phyloP scores from a whole-genome alignment of 345 rosid genomes.

The Clarkia xantiana region DNA sequence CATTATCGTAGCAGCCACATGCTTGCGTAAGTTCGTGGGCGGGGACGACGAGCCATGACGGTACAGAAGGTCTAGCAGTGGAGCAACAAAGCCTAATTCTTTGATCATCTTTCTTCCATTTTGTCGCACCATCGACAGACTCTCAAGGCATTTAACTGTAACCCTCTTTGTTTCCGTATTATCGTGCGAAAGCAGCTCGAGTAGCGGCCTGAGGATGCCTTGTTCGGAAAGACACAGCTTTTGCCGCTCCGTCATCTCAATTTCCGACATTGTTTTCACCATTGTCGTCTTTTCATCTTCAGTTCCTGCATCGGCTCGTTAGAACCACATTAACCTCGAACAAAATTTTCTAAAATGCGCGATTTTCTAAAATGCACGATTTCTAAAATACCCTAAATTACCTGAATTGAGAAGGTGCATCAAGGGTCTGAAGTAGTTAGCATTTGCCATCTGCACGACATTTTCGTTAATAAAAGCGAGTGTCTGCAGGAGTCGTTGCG shows the following conservation, averaged over 20 bases:
- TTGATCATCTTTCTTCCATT: constrained; percentile 48
- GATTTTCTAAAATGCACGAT: no score
- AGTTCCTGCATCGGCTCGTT: constrained; percentile 25
- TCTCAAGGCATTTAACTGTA: constrained; percentile 36
- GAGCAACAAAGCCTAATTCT: constrained; percentile 41
- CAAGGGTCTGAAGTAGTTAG: constrained; percentile 50
- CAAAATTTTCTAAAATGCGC: not conserved
- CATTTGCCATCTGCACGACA: constrained; percentile 53
- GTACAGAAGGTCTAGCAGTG: constrained; percentile 36
- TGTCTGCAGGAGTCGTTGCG: constrained; percentile 33
- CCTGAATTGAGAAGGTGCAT: constrained; percentile 44
- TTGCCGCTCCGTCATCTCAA: constrained; percentile 51
- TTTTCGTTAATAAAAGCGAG: constrained; percentile 46
- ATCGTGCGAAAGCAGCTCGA: constrained; percentile 25
- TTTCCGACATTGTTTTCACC: constrained; percentile 43
- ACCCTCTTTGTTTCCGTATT: constrained; percentile 22
- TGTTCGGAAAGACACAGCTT: constrained; percentile 40
- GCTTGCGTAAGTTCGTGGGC: constrained; percentile 31
- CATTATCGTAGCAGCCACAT: constrained; percentile 37
- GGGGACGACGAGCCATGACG: constrained; percentile 24
- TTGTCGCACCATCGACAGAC: constrained; percentile 36
- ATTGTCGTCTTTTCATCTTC: constrained; percentile 34
- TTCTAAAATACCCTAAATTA: constrained; percentile 11
- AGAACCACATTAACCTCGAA: not conserved
- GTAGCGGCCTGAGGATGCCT: constrained; percentile 38